Base-by-base conservation (phyloP, 2,329 filamentous ascomycete genomes). In the Aspergillus ochraceus region DNA sequence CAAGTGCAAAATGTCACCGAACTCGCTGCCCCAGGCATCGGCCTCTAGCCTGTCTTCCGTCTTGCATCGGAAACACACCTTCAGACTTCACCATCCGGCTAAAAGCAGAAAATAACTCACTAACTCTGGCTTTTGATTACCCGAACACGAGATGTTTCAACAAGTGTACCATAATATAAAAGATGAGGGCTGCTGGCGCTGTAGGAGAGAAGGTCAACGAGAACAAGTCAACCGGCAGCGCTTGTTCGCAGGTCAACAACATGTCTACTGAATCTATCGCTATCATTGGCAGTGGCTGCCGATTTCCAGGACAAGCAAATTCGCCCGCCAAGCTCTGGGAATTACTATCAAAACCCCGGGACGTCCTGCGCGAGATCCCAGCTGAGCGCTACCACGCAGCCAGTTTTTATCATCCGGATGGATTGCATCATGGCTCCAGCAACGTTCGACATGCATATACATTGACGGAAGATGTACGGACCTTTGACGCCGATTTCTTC, bases 281-380 rank as follows among this genome's bases (percentile, higher is more conserved):
- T 6, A 29, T 54, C 14, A 39, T 54, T 24, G 52, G 52, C 32
- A 42, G 17, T 32, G n/a, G 30, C 2, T 54, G 52, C 19, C 32
- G 52, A 6, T 54, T 54, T 26, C 52, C 52, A 6, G 52, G 52
- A 19, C 19, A 24, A 17, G 30, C 36, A 10, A 20, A 17, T 26
- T 54, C 52, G 22, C 52, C 52, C 2, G 30, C 36, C 2, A 54
- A 54, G 22, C 36, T 54, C 30, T 54, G 52, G 52, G 52, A 54
- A 4, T 26, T 54, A n/a, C 32, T 45, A 6, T 20, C 17, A 10
- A 26, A 26, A 3, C 52, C 52, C 6, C 32, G 52, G 17, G 52
- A 54, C 26, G 52, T 54, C n/a, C 24, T 26, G 32, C 30, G 22
- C 9, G 22, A 47, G 22, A 42, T 54, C 36, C 30, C 30, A 10